Percentiles rank a stretch among this genome's conserved stretches.
Evolutionary conservation across 208 protist genomes (phyloP).

Genomic region (Angomonas ambiguus): DNA sequence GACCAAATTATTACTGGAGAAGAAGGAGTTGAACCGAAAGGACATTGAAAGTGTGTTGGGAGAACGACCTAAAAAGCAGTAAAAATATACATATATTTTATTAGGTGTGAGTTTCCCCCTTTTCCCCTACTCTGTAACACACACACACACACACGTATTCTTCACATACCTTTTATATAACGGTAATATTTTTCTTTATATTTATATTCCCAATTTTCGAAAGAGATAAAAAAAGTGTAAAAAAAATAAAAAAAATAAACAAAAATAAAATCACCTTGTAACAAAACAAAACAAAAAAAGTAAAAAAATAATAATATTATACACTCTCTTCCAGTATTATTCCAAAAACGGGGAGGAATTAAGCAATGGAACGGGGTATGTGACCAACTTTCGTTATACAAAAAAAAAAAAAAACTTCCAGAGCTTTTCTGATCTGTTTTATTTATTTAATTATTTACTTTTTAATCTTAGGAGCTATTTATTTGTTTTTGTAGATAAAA

Average conservation of each 20-base stretch:
- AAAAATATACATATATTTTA: not conserved
- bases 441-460: no score
- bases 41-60: constrained; percentile 83
- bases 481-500: not conserved
- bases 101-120: not conserved
- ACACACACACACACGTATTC: no score
- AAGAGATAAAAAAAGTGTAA: constrained; percentile 4
- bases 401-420: constrained; percentile 9
- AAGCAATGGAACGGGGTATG: not conserved
- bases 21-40: constrained; percentile 79
- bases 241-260: constrained; percentile 9
- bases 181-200: no score
- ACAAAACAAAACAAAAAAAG: constrained; percentile 3
- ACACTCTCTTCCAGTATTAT: no score
- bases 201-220: no score
- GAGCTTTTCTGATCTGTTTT: no score
- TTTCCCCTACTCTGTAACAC: no score
- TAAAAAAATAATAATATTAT: not conserved
- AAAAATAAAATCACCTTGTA: not conserved
- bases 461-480: not conserved
- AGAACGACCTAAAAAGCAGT: constrained; percentile 26
- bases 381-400: no score
- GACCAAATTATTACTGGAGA: constrained; percentile 68
- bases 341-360: not conserved
- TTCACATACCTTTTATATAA: no score